Evolutionary conservation across 2,329 filamentous ascomycete species (phyloP).

Genomic region (Hypoxylon sp.): DNA sequence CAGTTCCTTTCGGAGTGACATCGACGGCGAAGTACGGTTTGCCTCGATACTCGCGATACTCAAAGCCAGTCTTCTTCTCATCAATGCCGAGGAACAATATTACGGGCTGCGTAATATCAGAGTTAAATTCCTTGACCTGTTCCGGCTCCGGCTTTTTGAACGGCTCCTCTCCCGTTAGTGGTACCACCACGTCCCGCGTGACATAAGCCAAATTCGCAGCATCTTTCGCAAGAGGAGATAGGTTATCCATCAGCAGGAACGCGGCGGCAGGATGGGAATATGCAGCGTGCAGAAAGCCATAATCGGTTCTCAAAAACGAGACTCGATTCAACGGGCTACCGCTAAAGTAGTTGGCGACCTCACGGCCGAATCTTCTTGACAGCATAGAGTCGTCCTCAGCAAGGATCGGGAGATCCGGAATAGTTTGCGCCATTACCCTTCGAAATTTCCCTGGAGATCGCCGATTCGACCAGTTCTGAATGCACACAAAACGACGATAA

Average conservation of each 20-base stretch:
- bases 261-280: slow-evolving; percentile 73
- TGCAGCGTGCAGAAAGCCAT: slow-evolving; percentile 76
- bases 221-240: slow-evolving; percentile 78
- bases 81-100: slow-evolving; percentile 89
- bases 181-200: slow-evolving; percentile 74
- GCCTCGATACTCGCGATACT: slow-evolving; percentile 79
- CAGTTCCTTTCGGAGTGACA: slow-evolving; percentile 77
- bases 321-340: slow-evolving; percentile 83
- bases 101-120: slow-evolving; percentile 72
- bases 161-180: slow-evolving; percentile 77
- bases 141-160: slow-evolving; percentile 81
- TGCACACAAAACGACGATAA: background rate
- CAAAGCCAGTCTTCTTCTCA: slow-evolving; percentile 67
- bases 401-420: slow-evolving; percentile 60
- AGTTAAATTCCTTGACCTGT: slow-evolving; percentile 79
- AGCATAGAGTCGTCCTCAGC: slow-evolving; percentile 73
- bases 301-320: slow-evolving; percentile 79
- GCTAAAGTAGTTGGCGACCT: slow-evolving; percentile 87
- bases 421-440: slow-evolving; percentile 50
- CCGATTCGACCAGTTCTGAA: background rate
- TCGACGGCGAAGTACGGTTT: slow-evolving; percentile 91
- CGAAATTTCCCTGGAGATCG: slow-evolving; percentile 1
- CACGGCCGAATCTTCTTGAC: slow-evolving; percentile 80
- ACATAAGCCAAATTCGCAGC: slow-evolving; percentile 75
- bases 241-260: slow-evolving; percentile 83